These are phyloP conservation scores for Paramecium octaurelia DNA, from an alignment of 73 alveolate genomes.

Conservation along the genomic window DNA sequence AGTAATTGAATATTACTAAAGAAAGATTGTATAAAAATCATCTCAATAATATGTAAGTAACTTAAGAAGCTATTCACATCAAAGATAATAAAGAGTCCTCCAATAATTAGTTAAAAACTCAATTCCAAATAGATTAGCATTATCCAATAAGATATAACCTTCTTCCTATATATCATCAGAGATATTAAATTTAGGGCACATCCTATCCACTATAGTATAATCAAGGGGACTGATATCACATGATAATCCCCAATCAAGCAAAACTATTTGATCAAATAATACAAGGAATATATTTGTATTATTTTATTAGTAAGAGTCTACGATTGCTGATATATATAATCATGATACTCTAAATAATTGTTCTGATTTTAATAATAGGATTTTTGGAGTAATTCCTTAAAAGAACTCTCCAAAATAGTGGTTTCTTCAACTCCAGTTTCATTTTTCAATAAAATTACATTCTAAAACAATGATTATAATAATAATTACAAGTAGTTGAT, in stretches of 20 bases:
- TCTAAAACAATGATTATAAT: background rate
- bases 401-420: background rate
- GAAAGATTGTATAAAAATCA: background rate
- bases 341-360: background rate
- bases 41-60: background rate
- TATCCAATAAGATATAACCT: background rate
- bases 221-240: background rate
- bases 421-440: background rate
- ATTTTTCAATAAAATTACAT: conserved; percentile 2
- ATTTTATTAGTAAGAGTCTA: background rate
- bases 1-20: background rate
- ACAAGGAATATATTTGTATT: background rate
- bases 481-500: background rate
- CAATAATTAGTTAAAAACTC: background rate
- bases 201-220: background rate
- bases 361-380: background rate
- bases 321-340: background rate
- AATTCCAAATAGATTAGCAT: background rate
- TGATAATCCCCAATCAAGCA: background rate
- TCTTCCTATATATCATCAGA: background rate
- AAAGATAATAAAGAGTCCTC: background rate
- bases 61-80: background rate
- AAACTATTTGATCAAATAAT: conserved; percentile 21
- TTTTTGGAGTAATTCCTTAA: background rate
- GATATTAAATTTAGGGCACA: background rate